phyloP scores from a whole-genome alignment of 805 yeast species.

The Metahyphopichia silvanorum region DNA sequence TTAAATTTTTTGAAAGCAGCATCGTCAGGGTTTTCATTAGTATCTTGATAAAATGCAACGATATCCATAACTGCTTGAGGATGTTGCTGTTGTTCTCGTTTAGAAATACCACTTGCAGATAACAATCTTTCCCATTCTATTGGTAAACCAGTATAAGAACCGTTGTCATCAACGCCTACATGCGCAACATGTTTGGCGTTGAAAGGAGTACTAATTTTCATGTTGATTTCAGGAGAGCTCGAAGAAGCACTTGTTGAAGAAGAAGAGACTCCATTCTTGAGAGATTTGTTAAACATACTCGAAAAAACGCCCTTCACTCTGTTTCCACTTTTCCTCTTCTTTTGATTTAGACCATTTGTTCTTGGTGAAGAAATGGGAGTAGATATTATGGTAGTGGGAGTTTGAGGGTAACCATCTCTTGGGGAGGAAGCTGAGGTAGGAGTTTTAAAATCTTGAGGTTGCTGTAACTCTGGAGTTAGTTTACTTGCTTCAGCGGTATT shows the following conservation, averaged over 20 bases:
- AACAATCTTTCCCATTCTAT: conserved; percentile 86
- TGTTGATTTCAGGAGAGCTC: conserved; percentile 20
- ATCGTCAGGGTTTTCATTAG: conserved; percentile 42
- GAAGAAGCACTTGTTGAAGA: conserved; percentile 9
- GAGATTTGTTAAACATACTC: conserved; percentile 43
- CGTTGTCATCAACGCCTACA: conserved; percentile 86
- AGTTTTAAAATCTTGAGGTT: conserved; percentile 8
- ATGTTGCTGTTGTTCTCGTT: conserved; percentile 82
- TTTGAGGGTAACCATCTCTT: conserved; percentile 11
- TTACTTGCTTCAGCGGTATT: conserved; percentile 26
- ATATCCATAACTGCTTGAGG: conserved; percentile 94
- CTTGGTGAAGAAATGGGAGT: conserved; percentile 12
- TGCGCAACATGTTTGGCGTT: conserved; percentile 89
- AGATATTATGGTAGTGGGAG: conserved; percentile 4
- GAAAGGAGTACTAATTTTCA: conserved; percentile 85
- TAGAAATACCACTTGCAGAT: conserved; percentile 82
- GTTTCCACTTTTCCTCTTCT: conserved; percentile 42
- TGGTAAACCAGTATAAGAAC: conserved; percentile 89
- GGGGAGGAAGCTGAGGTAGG: conserved; percentile 20
- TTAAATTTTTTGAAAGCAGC: conserved; percentile 42
- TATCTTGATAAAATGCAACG: conserved; percentile 77
- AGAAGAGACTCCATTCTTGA: conserved; percentile 7
- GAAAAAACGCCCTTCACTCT: conserved; percentile 59
- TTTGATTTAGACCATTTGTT: conserved; percentile 6
- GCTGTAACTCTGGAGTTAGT: conserved; percentile 28